phyloP scores from a whole-genome alignment of 2,329 filamentous ascomycete genomes.

The Blastomyces parvus region DNA sequence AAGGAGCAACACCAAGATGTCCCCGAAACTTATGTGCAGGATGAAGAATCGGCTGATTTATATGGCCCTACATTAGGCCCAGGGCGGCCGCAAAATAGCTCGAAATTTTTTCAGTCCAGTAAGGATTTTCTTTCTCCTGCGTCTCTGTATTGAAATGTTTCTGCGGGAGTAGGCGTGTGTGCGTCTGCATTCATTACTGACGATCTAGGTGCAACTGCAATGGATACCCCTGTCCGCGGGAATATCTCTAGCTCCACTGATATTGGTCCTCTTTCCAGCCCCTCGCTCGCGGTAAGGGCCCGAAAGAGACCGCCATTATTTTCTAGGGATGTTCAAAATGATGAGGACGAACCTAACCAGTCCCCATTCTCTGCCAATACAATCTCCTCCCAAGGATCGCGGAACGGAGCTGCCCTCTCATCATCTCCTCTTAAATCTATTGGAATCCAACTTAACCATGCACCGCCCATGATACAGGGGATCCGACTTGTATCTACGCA shows the following conservation, averaged over 20 bases:
- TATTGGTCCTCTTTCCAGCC: constrained; percentile 24
- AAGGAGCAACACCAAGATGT: constrained; percentile 7
- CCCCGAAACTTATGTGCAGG: background rate
- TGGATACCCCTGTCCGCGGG: constrained; percentile 19
- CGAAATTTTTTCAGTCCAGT: constrained; percentile 25
- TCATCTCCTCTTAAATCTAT: constrained; percentile 12
- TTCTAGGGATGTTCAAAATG: background rate
- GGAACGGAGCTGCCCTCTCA: background rate
- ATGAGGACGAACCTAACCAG: background rate
- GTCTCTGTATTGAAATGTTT: background rate
- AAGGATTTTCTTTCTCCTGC: constrained; percentile 11
- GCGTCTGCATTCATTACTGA: constrained; percentile 9
- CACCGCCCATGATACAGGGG: constrained; percentile 45
- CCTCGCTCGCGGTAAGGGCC: constrained; percentile 22
- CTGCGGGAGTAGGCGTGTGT: background rate
- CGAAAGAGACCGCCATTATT: constrained; percentile 11
- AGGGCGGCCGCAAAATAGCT: constrained; percentile 16
- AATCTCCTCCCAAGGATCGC: background rate
- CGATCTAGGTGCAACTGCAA: constrained; percentile 16
- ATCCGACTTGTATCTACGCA: constrained; percentile 51
- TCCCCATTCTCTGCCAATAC: constrained; percentile 1
- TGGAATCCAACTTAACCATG: constrained; percentile 25
- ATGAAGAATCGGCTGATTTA: constrained; percentile 2
- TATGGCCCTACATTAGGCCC: constrained; percentile 1
- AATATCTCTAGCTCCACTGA: constrained; percentile 25